These are phyloP conservation scores for Aspergillus sp. DNA, from an alignment of 2,329 filamentous ascomycete species.

Conservation along the genomic window DNA sequence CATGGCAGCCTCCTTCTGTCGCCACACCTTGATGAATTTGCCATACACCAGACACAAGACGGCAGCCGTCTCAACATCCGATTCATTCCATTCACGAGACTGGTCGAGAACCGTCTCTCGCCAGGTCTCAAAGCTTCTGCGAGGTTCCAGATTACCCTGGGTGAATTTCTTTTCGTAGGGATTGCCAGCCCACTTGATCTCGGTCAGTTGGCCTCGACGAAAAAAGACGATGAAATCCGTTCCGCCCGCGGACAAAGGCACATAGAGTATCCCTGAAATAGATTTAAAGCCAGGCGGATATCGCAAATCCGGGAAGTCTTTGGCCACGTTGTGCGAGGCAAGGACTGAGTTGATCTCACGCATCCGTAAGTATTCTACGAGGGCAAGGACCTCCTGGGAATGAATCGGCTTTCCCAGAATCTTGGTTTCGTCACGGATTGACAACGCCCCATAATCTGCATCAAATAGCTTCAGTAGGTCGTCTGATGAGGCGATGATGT, in stretches of 20 bases:
- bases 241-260: conserved; percentile 71
- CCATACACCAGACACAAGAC: conserved; percentile 85
- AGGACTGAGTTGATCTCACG: conserved; percentile 69
- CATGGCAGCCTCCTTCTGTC: conserved; percentile 79
- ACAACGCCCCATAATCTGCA: conserved; percentile 80
- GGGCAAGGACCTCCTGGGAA: conserved; percentile 75
- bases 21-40: conserved; percentile 88
- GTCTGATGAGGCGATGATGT: conserved; percentile 85
- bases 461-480: conserved; percentile 80
- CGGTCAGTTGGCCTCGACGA: conserved; percentile 68
- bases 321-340: conserved; percentile 68
- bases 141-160: conserved; percentile 68
- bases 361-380: conserved; percentile 80
- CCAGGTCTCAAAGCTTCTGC: conserved; percentile 78
- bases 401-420: conserved; percentile 70
- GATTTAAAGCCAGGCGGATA: conserved; percentile 75
- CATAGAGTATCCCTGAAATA: conserved; percentile 74
- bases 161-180: conserved; percentile 61
- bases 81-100: conserved; percentile 82
- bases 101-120: conserved; percentile 75
- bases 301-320: conserved; percentile 75
- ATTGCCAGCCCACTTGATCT: conserved; percentile 73
- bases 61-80: conserved; percentile 83
- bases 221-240: conserved; percentile 89
- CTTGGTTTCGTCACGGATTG: conserved; percentile 84